phyloP scores from a whole-genome alignment of 805 yeast genomes.

The Monosporozyma siamensis region DNA sequence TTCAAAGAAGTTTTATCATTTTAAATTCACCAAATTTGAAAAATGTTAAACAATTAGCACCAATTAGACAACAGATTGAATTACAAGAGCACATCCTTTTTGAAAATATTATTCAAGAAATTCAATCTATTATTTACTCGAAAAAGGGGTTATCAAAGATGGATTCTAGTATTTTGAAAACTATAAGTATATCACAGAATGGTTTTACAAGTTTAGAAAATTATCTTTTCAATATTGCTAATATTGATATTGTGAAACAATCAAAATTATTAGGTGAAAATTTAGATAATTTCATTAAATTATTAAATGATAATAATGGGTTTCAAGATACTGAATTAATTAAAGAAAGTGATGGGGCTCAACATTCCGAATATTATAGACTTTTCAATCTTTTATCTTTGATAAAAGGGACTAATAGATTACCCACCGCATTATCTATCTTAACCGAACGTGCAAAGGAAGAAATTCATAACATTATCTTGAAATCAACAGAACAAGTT shows the following conservation, averaged over 20 bases:
- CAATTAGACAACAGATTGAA: slow-evolving; percentile 44
- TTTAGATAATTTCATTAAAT: slow-evolving; percentile 27
- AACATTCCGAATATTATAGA: slow-evolving; percentile 27
- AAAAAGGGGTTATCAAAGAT: slow-evolving; percentile 26
- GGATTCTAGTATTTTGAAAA: slow-evolving; percentile 20
- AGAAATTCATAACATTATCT: slow-evolving; percentile 57
- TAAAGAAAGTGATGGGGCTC: not conserved
- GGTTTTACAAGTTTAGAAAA: slow-evolving; percentile 41
- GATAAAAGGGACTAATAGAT: slow-evolving; percentile 49
- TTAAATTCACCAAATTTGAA: slow-evolving; percentile 49
- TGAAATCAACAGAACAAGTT: slow-evolving; percentile 54
- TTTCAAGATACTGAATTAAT: slow-evolving; percentile 1
- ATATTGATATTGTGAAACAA: slow-evolving; percentile 45
- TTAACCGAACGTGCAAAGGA: slow-evolving; percentile 45
- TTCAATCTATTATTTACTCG: slow-evolving; percentile 59
- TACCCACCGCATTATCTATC: slow-evolving; percentile 48
- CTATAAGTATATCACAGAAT: slow-evolving; percentile 14
- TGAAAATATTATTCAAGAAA: slow-evolving; percentile 67
- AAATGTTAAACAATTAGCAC: slow-evolving; percentile 45
- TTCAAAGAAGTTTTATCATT: slow-evolving; percentile 36
- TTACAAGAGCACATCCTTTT: slow-evolving; percentile 52
- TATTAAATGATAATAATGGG: slow-evolving; percentile 1
- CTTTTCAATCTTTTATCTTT: slow-evolving; percentile 43
- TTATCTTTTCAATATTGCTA: slow-evolving; percentile 46
- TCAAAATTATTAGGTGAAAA: slow-evolving; percentile 33